A percentile compares a stretch with the other conserved stretches of the same genome.
phyloP scores from a whole-genome alignment of 352 stramenopile genomes.

The Phytophthora melonis region DNA sequence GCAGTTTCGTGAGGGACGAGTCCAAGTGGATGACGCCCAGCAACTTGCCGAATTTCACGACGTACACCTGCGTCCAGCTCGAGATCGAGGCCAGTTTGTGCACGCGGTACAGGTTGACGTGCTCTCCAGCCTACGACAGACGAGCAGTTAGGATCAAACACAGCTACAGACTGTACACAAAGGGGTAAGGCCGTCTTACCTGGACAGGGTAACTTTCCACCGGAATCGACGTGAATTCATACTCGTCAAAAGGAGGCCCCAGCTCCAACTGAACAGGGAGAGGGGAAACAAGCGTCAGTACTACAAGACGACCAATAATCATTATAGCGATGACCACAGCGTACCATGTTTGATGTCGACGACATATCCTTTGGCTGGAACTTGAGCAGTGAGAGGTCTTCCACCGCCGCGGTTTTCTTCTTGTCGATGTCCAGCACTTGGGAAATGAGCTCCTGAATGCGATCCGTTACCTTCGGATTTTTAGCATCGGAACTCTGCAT shows the following conservation, averaged over 20 bases:
- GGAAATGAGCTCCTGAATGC: constrained; percentile 73
- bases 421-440: constrained; percentile 77
- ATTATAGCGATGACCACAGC: not conserved
- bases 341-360: constrained; percentile 57
- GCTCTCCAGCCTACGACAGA: constrained; percentile 57
- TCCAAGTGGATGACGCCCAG: constrained; percentile 78
- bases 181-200: constrained; percentile 23
- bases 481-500: constrained; percentile 62
- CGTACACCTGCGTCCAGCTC: constrained; percentile 88
- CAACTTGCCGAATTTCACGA: constrained; percentile 74
- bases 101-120: constrained; percentile 75
- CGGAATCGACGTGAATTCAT: constrained; percentile 71
- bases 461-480: constrained; percentile 63
- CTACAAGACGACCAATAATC: not conserved
- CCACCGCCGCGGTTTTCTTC: constrained; percentile 64
- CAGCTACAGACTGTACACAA: not conserved
- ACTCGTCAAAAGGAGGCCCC: constrained; percentile 72
- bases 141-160: not conserved
- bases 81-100: constrained; percentile 84
- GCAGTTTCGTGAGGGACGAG: constrained; percentile 62
- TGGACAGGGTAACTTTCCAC: constrained; percentile 84
- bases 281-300: not conserved
- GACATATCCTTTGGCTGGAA: constrained; percentile 65
- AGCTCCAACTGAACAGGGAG: constrained; percentile 57
- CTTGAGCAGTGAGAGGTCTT: constrained; percentile 79